Base-by-base conservation (phyloP, 2,329 filamentous ascomycete species). In the Neofusicoccum ribis region DNA sequence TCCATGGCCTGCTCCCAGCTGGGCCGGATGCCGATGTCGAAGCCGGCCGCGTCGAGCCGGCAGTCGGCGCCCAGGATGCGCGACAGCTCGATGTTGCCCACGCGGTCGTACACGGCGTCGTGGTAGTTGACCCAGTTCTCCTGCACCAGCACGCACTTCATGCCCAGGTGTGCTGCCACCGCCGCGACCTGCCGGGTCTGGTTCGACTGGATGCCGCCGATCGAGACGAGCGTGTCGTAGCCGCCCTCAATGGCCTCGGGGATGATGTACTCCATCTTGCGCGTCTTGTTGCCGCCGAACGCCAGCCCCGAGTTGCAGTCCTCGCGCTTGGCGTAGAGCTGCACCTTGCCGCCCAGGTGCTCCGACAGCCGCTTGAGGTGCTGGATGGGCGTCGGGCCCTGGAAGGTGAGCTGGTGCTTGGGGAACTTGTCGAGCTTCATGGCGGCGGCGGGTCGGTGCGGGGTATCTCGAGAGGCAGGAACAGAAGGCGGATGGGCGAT, bases 21-120 rank as follows among this genome's bases (percentile, higher is more conserved):
- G 77, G 90, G 87, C 77, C 86, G 51, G 61, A 65, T 64, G 20
- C 67, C 86, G 69, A 90, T 90, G 36, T 88, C 88, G 71, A 90
- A 90, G 0, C 74, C 75, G 0, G 84, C 84, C 0, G 82, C 78
- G 70, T 88, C 85, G 0, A 90, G 81, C 1, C 83, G 79, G n/a
- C 88, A 82, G 66, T 89, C 85, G 1, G 86, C 88, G 51, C 85
- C 85, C 87, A 91, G 89, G 23, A 91, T 80, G 1, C 88, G 81
- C 2, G 86, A 88, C 2, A 91, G 82, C 77, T 91, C 88, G 68
- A 91, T 88, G 78, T 91, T 91, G 68, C 89, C 89, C 7, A 89
- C 88, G 68, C 82, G 83, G 20, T 84, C 84, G 72, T 90, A 91
- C 8, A 81, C 83, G 41, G 80, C 75, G 68, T 89, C 86, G 0